Evolutionary conservation across 768 basidiomycete species (phyloP), one percentile per base, ranked within the genome.

Genomic region (Pleurotus platypus): DNA sequence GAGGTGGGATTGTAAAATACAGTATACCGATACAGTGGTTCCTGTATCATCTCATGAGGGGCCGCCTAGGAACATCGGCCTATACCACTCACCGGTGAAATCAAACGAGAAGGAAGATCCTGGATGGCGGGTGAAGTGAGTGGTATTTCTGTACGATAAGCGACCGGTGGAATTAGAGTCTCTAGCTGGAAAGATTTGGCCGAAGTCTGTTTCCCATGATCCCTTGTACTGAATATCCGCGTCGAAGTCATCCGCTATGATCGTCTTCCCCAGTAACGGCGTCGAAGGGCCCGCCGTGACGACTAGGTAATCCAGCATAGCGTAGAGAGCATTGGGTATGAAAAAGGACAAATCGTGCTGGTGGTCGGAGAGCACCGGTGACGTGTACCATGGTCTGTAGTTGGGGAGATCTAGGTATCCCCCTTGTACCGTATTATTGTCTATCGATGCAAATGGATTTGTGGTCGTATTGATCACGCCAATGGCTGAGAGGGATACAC

Each of bases 221-320:
- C 75, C 76, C 22, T 61, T 61, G 57, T 69, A 78, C 5, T 57
- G 26, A 30, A 76, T 46, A 9, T 64, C 56, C 7, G 58, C 57
- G 53, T 75, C 72, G 8, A 64, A 55, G 58, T 78, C 76, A 46
- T 77, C 76, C 16, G 74, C 68, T 39, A 73, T 70, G 42, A 78
- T 62, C 3, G 70, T 73, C 40, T 63, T 64, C 27, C 71, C 70
- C 15, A 66, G 61, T 15, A 78, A 58, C 18, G 66, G 63, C 20
- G 75, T 77, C 37, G 70, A 69, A 8, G 60, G 57, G 2, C 76
- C 73, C 40, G 76, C 70, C 26, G 68, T 70, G 35, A 77, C 66
- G 16, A 74, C 69, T 24, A 77, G 55, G 57, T 75, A 78, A 58
- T 78, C 77, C 43, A 78, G 51, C 39, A 54, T 18, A 42, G 51